phyloP scores from a whole-genome alignment of 176 grass and related monocot genomes.

The Phoenix dactylifera region DNA sequence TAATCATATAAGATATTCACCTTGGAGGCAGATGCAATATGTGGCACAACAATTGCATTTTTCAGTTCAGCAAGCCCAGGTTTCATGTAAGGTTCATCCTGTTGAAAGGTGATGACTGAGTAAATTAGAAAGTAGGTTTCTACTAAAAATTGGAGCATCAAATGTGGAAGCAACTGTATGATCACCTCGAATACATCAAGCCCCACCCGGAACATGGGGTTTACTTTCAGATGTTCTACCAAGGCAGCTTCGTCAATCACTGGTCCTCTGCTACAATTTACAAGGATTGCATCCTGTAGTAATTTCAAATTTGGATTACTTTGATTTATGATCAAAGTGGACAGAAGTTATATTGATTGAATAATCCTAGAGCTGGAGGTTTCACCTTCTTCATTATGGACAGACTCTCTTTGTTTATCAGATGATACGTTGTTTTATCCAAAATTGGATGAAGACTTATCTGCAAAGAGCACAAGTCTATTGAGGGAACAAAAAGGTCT shows the following conservation, averaged over 20 bases:
- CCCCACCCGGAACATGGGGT: slow-evolving; percentile 89
- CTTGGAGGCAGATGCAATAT: slow-evolving; percentile 96
- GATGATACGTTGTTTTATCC: slow-evolving; percentile 98
- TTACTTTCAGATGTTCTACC: slow-evolving; percentile 79
- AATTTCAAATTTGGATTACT: neutral
- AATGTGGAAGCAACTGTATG: neutral
- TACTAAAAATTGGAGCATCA: too few relatives aligned
- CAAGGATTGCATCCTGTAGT: slow-evolving; percentile 67
- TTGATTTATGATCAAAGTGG: too few relatives aligned
- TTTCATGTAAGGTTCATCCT: slow-evolving; percentile 95
- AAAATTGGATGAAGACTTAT: slow-evolving; percentile 88
- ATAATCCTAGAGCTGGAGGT: neutral
- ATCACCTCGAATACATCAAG: slow-evolving; percentile 88
- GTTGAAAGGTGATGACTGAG: slow-evolving; percentile 1
- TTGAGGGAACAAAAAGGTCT: too few relatives aligned
- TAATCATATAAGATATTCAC: slow-evolving; percentile 10
- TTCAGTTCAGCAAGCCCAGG: slow-evolving; percentile 80
- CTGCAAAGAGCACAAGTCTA: slow-evolving; percentile 17
- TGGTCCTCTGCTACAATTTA: slow-evolving; percentile 83
- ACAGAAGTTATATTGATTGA: too few relatives aligned
- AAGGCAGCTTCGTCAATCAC: slow-evolving; percentile 76
- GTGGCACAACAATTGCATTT: slow-evolving; percentile 78
- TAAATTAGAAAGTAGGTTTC: too few relatives aligned
- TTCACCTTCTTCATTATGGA: slow-evolving; percentile 93
- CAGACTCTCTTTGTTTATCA: slow-evolving; percentile 84